phyloP scores from a whole-genome alignment of 1,284 basidiomycete species.

The Blastosporella zonata region DNA sequence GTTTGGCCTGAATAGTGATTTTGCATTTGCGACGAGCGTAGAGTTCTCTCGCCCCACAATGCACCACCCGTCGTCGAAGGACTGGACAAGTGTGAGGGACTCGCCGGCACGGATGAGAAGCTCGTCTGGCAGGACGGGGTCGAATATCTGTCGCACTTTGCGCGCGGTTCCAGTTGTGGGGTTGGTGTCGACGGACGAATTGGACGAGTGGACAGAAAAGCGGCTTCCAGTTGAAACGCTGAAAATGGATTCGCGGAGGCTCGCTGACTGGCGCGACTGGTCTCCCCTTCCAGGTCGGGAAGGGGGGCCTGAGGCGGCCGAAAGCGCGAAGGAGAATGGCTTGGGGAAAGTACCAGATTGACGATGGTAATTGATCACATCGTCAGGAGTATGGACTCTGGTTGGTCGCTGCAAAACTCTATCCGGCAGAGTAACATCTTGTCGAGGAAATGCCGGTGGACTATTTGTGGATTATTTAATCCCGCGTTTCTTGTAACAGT shows the following conservation, averaged over 20 bases:
- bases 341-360: conserved; percentile 46
- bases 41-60: conserved; percentile 55
- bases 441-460: conserved; percentile 39
- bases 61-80: conserved; percentile 76
- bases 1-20: conserved; percentile 37
- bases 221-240: conserved; percentile 24
- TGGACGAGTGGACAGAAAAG: conserved; percentile 40
- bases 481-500: neutral
- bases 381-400: conserved; percentile 30
- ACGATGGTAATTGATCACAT: conserved; percentile 45
- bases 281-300: no score
- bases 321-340: conserved; percentile 42
- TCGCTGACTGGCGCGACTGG: no score
- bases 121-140: conserved; percentile 69
- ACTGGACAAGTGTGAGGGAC: conserved; percentile 54
- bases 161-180: conserved; percentile 39
- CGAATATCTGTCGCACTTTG: conserved; percentile 60
- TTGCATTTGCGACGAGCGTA: conserved; percentile 27
- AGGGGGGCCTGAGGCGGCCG: conserved; percentile 19
- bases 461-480: neutral
- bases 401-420: conserved; percentile 39
- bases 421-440: conserved; percentile 50
- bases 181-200: conserved; percentile 31
- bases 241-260: conserved; percentile 20
- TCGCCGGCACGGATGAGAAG: conserved; percentile 55